These are phyloP conservation scores for Radiomyces spectabilis DNA, from an alignment of 192 early-diverging fungal genomes.

Conservation along the genomic window DNA sequence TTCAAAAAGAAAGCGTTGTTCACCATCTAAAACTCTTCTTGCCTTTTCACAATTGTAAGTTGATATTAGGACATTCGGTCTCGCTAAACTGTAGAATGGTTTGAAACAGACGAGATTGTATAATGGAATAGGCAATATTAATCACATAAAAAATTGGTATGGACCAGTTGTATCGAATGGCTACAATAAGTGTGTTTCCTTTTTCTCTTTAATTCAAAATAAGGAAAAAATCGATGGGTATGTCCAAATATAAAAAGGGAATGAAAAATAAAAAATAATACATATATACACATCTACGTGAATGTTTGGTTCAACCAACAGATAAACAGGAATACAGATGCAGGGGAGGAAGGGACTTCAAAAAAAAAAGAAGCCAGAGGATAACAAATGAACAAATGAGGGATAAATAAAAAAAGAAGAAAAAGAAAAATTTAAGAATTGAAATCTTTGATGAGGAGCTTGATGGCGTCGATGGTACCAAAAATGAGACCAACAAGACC, in stretches of 20 bases:
- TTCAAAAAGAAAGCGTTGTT: not conserved
- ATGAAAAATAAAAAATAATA: too few species aligned
- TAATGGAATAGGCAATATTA: too few species aligned
- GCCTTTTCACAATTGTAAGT: not conserved
- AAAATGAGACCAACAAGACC: slow-evolving; percentile 41
- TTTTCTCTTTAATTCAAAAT: too few species aligned
- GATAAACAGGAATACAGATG: not conserved
- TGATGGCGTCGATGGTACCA: slow-evolving; percentile 56
- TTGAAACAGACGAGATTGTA: too few species aligned
- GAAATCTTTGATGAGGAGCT: slow-evolving; percentile 30
- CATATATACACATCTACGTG: too few species aligned
- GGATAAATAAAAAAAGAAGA: not conserved
- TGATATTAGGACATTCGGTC: not conserved
- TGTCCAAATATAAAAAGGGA: too few species aligned
- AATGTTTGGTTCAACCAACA: not conserved
- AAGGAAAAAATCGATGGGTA: too few species aligned
- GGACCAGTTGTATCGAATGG: too few species aligned
- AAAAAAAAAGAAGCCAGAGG: not conserved
- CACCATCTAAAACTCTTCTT: not conserved
- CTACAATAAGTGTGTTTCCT: too few species aligned
- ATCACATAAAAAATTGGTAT: too few species aligned
- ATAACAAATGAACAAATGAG: not conserved
- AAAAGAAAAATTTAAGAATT: not conserved
- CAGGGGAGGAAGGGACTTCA: not conserved
- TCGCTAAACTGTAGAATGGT: not conserved